Percentiles rank a stretch among this genome's conserved stretches.
Conservation (phyloP, 2,329 filamentous ascomycete genomes). For the Trichophyton simii region DNA sequence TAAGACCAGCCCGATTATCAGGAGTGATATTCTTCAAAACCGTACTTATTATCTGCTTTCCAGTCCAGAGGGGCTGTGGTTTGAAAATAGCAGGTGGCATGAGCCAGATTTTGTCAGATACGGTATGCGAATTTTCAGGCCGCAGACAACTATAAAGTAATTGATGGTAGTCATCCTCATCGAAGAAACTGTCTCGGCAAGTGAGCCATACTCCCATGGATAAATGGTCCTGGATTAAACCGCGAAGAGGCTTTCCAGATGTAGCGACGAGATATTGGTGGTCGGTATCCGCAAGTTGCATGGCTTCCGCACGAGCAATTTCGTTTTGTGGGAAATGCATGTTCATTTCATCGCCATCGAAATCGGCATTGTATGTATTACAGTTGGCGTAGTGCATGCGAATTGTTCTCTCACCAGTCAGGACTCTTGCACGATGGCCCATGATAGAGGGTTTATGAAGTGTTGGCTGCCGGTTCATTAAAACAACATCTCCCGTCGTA, state of each 20-base stretch:
- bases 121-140: slow-evolving; percentile 80
- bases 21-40: slow-evolving; percentile 88
- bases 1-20: slow-evolving; percentile 59
- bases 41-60: slow-evolving; percentile 89
- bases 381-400: slow-evolving; percentile 99
- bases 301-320: slow-evolving; percentile 78
- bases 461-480: slow-evolving; percentile 98
- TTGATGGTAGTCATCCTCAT: slow-evolving; percentile 77
- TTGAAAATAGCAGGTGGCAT: slow-evolving; percentile 72
- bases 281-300: slow-evolving; percentile 89
- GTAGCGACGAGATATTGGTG: slow-evolving; percentile 94
- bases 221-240: slow-evolving; percentile 96
- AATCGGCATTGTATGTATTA: slow-evolving; percentile 98
- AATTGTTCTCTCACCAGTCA: slow-evolving; percentile 91
- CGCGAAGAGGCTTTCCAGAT: slow-evolving; percentile 81
- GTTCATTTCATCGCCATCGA: slow-evolving; percentile 99
- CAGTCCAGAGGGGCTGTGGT: slow-evolving; percentile 75
- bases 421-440: slow-evolving; percentile 84
- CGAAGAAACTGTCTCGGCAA: slow-evolving; percentile 83
- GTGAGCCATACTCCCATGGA: slow-evolving; percentile 87
- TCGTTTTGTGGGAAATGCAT: slow-evolving; percentile 99
- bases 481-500: slow-evolving; percentile 88
- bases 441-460: slow-evolving; percentile 98
- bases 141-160: slow-evolving; percentile 82
- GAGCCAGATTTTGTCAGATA: slow-evolving; percentile 67